Base-by-base conservation (phyloP, 208 protist genomes). In the Wallacemonas sp. region DNA sequence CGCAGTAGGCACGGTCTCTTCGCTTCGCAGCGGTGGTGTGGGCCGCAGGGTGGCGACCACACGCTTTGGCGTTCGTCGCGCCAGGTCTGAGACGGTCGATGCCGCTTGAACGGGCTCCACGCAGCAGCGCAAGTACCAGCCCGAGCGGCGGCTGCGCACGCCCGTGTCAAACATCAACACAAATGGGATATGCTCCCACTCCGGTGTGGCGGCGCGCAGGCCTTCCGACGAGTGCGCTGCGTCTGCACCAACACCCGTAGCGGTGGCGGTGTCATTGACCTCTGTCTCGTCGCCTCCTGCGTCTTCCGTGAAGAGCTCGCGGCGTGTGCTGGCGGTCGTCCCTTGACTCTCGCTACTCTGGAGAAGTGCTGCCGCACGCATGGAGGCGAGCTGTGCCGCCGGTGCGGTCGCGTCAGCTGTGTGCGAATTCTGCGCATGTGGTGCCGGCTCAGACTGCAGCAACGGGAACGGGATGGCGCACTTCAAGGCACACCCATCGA, bases 141-240 rank as follows among this genome's bases (percentile, higher is more conserved):
- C 14, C n/a, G 51, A 33, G 51, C 51, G 51, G 21, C 51, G 51
- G 28, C 28, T 58, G 51, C 51, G 51, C 6, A 31, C 51, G 19
- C 51, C 51, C 17, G 51, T 58, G 51, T 58, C 51, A 31, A 30
- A 27, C 51, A 58, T 58, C 51, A 41, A 42, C 12, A 58, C 51
- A 19, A 58, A 58, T 19, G 51, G 51, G 14, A 39, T 39, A 14
- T 39, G 33, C 51, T 58, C 51, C 44, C 44, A 49, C 17, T 5
- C 17, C 17, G 44, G 19, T 5, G 44, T 6, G 6, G 36, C 9
- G 6, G 36, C 9, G 36, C 9, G 36, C 36, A 14, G 36, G 6
- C 9, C 9, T 6, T 6, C 6, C 36, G 14, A 6, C 9, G 36
- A 6, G 9, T 41, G 36, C 36, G 36, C 36, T 41, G 36, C 44